Conservation (phyloP, 371 early-diverging fungal genomes). For the Chytridium lagenaria region DNA sequence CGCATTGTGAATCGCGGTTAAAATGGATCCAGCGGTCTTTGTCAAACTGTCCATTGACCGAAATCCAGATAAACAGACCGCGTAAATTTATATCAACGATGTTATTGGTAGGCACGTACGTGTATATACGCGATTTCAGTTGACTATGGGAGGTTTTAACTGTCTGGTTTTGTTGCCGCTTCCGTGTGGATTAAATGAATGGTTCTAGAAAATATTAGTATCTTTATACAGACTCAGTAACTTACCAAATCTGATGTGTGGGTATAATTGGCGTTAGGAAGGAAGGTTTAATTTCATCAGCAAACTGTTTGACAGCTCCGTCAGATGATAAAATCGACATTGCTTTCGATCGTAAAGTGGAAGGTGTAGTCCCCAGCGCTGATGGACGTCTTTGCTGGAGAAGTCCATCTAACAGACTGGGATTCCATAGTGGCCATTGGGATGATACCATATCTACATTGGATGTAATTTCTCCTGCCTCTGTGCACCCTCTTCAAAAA, state of each 20-base stretch:
- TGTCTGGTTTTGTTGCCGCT: constrained; percentile 45
- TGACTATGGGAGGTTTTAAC: constrained; percentile 32
- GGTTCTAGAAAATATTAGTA: constrained; percentile 31
- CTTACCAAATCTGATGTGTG: constrained; percentile 47
- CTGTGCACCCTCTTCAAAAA: not conserved
- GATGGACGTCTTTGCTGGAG: constrained; percentile 24
- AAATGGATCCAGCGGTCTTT: constrained; percentile 12
- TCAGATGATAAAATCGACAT: constrained; percentile 36
- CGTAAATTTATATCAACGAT: not conserved
- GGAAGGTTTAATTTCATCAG: constrained; percentile 25
- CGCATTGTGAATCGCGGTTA: not conserved
- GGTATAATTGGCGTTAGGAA: constrained; percentile 15
- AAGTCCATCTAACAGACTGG: constrained; percentile 22
- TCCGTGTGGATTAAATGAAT: constrained; percentile 35
- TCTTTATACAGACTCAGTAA: not conserved
- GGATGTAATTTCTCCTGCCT: constrained; percentile 1
- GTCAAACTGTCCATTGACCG: not conserved
- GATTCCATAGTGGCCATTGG: constrained; percentile 47
- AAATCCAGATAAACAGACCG: not conserved
- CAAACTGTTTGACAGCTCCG: constrained; percentile 36
- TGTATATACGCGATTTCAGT: constrained; percentile 31
- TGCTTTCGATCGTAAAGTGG: constrained; percentile 37
- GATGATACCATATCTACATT: constrained; percentile 41
- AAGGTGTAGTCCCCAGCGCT: constrained; percentile 37
- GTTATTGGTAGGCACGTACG: constrained; percentile 4